Evolutionary conservation across 2,329 filamentous ascomycete genomes (phyloP).

Genomic region (Massarina eburnea): DNA sequence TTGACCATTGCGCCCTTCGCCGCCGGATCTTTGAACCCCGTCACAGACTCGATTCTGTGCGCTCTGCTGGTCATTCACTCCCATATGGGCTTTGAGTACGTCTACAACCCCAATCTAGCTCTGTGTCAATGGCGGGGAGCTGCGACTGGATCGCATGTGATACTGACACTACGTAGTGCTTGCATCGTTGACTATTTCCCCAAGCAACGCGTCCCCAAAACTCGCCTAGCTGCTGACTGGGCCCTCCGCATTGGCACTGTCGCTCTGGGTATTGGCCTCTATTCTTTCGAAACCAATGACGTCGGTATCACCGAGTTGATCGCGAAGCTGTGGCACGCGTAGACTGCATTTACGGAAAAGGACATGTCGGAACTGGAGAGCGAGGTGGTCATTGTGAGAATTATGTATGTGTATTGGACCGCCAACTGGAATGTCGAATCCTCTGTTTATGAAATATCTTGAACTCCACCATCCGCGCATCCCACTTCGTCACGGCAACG

Average conservation of each 20-base stretch:
- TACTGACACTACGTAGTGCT: slow-evolving; percentile 47
- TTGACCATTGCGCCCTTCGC: slow-evolving; percentile 90
- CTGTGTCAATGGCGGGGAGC: not conserved
- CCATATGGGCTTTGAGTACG: slow-evolving; percentile 88
- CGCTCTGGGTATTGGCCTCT: slow-evolving; percentile 82
- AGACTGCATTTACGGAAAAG: slow-evolving; percentile 12
- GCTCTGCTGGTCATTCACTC: slow-evolving; percentile 84
- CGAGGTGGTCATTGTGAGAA: slow-evolving; percentile 5
- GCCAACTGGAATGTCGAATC: slow-evolving; percentile 5
- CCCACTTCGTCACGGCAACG: too few species aligned
- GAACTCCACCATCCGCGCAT: not conserved
- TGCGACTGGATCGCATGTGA: not conserved
- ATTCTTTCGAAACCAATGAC: slow-evolving; percentile 99
- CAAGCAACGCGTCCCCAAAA: slow-evolving; percentile 65
- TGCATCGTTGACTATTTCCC: slow-evolving; percentile 92
- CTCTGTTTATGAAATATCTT: not conserved
- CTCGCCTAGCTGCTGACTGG: slow-evolving; percentile 72
- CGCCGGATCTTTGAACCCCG: slow-evolving; percentile 85
- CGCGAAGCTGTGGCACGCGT: slow-evolving; percentile 87
- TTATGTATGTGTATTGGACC: slow-evolving; percentile 8
- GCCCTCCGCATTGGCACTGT: slow-evolving; percentile 76
- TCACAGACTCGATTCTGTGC: slow-evolving; percentile 83
- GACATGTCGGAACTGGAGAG: not conserved
- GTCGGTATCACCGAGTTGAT: slow-evolving; percentile 90
- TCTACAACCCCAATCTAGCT: slow-evolving; percentile 7